Percentiles rank a stretch among this genome's conserved stretches.
These are phyloP conservation scores for Dittrichia graveolens DNA, from an alignment of 129 eudicot genomes.

Conservation along the genomic window DNA sequence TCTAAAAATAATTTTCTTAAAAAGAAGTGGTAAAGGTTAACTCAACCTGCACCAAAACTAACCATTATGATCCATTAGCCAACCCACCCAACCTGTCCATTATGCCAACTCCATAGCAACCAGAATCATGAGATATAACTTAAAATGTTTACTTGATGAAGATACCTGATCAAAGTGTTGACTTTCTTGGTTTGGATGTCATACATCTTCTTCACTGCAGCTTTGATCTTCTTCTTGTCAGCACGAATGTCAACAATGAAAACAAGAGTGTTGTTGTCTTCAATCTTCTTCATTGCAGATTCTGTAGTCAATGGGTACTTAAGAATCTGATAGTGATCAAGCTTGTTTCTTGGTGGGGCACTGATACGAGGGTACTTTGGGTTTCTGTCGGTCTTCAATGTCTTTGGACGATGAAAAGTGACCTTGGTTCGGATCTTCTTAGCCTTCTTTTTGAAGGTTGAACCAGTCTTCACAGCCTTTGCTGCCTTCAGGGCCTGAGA, in stretches of 20 bases:
- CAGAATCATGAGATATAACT: not conserved
- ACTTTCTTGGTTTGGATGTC: conserved; percentile 87
- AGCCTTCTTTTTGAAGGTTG: conserved; percentile 67
- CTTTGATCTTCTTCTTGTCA: conserved; percentile 83
- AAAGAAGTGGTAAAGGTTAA: too few species aligned
- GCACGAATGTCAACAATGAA: conserved; percentile 88
- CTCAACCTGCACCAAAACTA: too few species aligned
- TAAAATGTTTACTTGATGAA: not conserved
- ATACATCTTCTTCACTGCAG: conserved; percentile 87
- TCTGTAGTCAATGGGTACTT: conserved; percentile 84
- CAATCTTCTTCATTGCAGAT: conserved; percentile 92
- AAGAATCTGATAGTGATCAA: conserved; percentile 81
- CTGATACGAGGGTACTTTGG: conserved; percentile 90
- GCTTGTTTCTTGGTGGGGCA: conserved; percentile 78
- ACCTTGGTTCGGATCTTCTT: conserved; percentile 81
- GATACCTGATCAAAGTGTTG: conserved; percentile 80
- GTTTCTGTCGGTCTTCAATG: conserved; percentile 68
- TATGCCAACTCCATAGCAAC: too few species aligned
- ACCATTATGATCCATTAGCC: too few species aligned
- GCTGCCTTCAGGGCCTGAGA: conserved; percentile 85
- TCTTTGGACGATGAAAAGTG: conserved; percentile 78
- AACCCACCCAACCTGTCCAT: too few species aligned
- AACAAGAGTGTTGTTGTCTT: conserved; percentile 84
- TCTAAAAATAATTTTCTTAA: too few species aligned
- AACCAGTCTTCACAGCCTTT: conserved; percentile 77